A percentile compares a stretch with the other conserved stretches of the same genome.
Evolutionary conservation across 2,329 filamentous ascomycete genomes (phyloP).

Genomic region (Arthroderma sp.): DNA sequence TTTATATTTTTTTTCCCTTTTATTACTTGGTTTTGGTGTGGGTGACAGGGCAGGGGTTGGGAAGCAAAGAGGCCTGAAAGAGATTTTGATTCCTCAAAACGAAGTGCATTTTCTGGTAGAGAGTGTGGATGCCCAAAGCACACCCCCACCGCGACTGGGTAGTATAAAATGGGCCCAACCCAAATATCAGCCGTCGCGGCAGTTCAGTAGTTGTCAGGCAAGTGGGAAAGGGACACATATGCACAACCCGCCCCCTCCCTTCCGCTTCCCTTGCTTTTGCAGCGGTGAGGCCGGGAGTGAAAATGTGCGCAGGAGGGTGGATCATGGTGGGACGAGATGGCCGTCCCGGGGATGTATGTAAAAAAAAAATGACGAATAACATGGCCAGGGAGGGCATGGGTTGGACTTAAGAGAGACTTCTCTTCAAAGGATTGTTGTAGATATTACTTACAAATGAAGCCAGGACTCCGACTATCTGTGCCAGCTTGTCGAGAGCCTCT

Average conservation of each 20-base stretch:
- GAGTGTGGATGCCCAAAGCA: background rate
- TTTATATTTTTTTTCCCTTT: conserved; percentile 1
- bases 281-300: background rate
- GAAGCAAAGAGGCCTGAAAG: conserved; percentile 1
- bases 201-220: too few species aligned
- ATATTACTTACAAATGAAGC: conserved; percentile 59
- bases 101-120: background rate
- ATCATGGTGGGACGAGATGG: background rate
- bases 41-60: conserved; percentile 2
- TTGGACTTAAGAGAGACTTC: too few species aligned
- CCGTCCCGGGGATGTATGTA: too few species aligned
- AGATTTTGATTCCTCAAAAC: background rate
- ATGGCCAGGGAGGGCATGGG: too few species aligned
- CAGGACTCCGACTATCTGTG: conserved; percentile 52
- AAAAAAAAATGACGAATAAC: too few species aligned
- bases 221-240: too few species aligned
- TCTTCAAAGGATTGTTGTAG: background rate
- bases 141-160: conserved; percentile 2
- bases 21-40: background rate
- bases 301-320: background rate
- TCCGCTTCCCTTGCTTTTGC: background rate
- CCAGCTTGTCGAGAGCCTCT: conserved; percentile 52
- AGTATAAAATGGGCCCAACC: background rate
- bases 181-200: too few species aligned
- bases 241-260: too few species aligned